Evolutionary conservation across 495 filamentous ascomycete species (phyloP).

Genomic region (Coniosporium apollinis): DNA sequence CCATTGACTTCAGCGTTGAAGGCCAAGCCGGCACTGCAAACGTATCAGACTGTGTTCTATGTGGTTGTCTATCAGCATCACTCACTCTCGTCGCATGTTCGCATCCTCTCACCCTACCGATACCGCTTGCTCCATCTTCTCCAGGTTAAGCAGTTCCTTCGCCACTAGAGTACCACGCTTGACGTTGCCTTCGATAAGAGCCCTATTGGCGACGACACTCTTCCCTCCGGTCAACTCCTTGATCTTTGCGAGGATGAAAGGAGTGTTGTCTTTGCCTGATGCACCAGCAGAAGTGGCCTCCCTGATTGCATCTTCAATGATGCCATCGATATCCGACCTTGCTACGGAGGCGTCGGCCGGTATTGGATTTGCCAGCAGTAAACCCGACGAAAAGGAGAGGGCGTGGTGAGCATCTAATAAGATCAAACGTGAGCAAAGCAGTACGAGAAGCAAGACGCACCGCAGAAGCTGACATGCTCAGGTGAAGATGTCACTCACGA

Average conservation of each 20-base stretch:
- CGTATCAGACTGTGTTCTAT: too few species aligned
- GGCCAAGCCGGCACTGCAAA: too few species aligned
- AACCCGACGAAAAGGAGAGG: conserved; percentile 51
- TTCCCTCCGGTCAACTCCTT: conserved; percentile 58
- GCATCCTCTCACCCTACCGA: too few species aligned
- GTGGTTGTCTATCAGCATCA: too few species aligned
- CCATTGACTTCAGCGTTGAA: too few species aligned
- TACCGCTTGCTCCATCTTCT: too few species aligned
- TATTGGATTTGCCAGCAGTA: conserved; percentile 81
- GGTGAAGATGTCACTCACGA: conserved; percentile 37
- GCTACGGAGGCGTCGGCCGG: conserved; percentile 53
- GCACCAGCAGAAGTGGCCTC: conserved; percentile 54
- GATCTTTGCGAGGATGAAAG: conserved; percentile 70
- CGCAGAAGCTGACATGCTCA: too few species aligned
- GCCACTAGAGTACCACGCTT: conserved; percentile 63
- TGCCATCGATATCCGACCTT: conserved; percentile 49
- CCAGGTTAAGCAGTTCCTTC: conserved; percentile 51
- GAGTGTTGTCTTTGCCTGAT: conserved; percentile 67
- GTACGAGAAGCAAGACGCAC: too few species aligned
- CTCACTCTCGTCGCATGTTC: too few species aligned
- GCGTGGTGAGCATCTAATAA: conserved; percentile 44
- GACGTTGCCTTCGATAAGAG: conserved; percentile 67
- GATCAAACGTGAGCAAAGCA: too few species aligned
- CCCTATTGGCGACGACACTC: conserved; percentile 59
- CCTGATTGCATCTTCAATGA: conserved; percentile 55